Percentiles rank a stretch among this genome's conserved stretches.
Conservation (phyloP, 495 filamentous ascomycete species). For the Penicillium roqueforti region DNA sequence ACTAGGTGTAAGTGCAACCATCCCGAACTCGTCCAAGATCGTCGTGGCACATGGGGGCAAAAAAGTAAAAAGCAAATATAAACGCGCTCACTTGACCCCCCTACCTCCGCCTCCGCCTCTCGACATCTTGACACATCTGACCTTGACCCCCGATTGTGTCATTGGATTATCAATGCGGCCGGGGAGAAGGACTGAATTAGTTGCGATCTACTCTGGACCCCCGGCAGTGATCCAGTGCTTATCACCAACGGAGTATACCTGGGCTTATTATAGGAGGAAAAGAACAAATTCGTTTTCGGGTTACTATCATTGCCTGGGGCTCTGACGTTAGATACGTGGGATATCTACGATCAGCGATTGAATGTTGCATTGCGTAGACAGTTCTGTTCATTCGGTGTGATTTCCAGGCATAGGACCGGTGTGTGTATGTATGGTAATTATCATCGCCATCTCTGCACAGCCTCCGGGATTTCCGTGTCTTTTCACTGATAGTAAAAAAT, state of each 20-base stretch:
- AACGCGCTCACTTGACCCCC: neutral
- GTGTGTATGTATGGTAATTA: neutral
- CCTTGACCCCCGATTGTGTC: neutral
- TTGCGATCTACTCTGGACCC: neutral
- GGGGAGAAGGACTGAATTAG: neutral
- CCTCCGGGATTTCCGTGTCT: neutral
- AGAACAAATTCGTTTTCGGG: neutral
- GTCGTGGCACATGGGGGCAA: slow-evolving; percentile 4
- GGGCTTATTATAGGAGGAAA: neutral
- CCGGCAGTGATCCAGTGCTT: neutral
- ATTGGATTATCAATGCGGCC: neutral
- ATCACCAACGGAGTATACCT: neutral
- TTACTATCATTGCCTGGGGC: neutral
- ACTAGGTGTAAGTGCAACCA: neutral
- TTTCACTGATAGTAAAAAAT: too few relatives aligned
- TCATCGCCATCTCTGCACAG: slow-evolving; percentile 1
- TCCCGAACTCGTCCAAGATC: neutral
- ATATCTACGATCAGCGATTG: neutral
- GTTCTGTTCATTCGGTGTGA: neutral
- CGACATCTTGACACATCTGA: slow-evolving; percentile 4
- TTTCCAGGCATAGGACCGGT: neutral
- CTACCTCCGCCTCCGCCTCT: neutral
- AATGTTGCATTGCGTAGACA: neutral
- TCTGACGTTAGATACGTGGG: neutral
- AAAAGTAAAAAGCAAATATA: slow-evolving; percentile 1